Percentiles rank a stretch among this genome's conserved stretches.
phyloP scores from a whole-genome alignment of 352 stramenopile species.

The Pilasporangium apinafurcum region DNA sequence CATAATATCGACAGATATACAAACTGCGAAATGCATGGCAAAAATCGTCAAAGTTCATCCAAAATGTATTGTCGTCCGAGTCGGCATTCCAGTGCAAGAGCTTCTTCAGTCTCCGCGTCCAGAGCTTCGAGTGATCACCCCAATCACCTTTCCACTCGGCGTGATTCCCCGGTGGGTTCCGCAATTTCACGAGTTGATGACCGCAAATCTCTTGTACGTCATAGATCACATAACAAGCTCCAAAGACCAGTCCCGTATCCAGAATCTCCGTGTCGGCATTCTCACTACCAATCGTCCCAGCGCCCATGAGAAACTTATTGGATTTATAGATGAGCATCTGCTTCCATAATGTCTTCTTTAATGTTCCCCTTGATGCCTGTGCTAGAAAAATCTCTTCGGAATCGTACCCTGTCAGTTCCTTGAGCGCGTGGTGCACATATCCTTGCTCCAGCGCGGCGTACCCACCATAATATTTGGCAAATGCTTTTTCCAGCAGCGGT shows the following conservation, averaged over 20 bases:
- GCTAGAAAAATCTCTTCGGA: constrained; percentile 88
- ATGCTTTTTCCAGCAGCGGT: constrained; percentile 89
- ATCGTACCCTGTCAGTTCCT: constrained; percentile 81
- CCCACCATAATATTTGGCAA: constrained; percentile 89
- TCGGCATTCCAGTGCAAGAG: constrained; percentile 58
- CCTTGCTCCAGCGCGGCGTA: constrained; percentile 81
- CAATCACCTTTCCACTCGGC: constrained; percentile 92
- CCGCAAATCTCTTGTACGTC: constrained; percentile 84
- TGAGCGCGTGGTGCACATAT: constrained; percentile 89
- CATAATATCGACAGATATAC: constrained; percentile 92
- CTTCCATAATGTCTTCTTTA: constrained; percentile 89
- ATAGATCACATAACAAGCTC: constrained; percentile 89
- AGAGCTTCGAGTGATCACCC: constrained; percentile 87
- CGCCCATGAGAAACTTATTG: constrained; percentile 90
- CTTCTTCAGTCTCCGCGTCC: constrained; percentile 86
- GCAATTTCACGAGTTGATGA: constrained; percentile 83
- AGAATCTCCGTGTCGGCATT: constrained; percentile 85
- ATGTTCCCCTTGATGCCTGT: constrained; percentile 68
- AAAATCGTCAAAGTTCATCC: constrained; percentile 95
- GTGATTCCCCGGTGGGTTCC: constrained; percentile 90
- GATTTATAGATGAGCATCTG: constrained; percentile 75
- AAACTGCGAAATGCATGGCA: constrained; percentile 86
- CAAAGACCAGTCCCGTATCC: constrained; percentile 88
- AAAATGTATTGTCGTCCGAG: constrained; percentile 90
- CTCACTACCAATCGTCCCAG: constrained; percentile 78